Conservation (phyloP, 148 eudicot genomes). For the Vaccinium vitisidaea region DNA sequence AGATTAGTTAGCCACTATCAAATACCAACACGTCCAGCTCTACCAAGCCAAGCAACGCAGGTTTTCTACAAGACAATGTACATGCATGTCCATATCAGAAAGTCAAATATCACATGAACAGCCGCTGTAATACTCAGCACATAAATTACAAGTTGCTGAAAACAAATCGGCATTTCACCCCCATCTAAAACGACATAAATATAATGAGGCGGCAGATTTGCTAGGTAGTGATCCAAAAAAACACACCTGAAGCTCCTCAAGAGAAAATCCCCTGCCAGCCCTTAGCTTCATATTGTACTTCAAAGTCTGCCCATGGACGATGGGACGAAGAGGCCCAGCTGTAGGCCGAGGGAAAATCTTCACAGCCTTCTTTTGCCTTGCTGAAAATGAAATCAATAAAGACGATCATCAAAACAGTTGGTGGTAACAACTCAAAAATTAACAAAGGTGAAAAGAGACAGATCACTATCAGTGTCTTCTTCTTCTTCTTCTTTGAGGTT, state of each 20-base stretch:
- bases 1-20: not conserved
- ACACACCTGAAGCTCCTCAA: slow-evolving; percentile 51
- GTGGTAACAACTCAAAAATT: not conserved
- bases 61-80: not conserved
- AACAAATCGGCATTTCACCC: not conserved
- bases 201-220: not conserved
- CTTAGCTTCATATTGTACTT: slow-evolving; percentile 65
- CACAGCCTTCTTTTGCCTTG: slow-evolving; percentile 70
- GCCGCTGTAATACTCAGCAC: not conserved
- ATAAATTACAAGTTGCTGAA: not conserved
- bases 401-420: not conserved
- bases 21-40: not conserved
- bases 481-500: not conserved
- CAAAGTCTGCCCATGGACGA: slow-evolving; percentile 64
- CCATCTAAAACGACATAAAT: no score
- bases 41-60: not conserved
- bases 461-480: not conserved
- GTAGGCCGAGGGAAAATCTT: slow-evolving; percentile 54
- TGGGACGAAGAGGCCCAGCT: slow-evolving; percentile 61
- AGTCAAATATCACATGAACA: not conserved
- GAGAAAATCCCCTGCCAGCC: slow-evolving; percentile 69
- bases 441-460: not conserved
- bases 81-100: not conserved
- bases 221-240: not conserved
- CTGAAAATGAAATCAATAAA: slow-evolving; percentile 27